These are phyloP conservation scores for Yarrowia osloensis DNA, from an alignment of 805 yeast species.

Conservation along the genomic window DNA sequence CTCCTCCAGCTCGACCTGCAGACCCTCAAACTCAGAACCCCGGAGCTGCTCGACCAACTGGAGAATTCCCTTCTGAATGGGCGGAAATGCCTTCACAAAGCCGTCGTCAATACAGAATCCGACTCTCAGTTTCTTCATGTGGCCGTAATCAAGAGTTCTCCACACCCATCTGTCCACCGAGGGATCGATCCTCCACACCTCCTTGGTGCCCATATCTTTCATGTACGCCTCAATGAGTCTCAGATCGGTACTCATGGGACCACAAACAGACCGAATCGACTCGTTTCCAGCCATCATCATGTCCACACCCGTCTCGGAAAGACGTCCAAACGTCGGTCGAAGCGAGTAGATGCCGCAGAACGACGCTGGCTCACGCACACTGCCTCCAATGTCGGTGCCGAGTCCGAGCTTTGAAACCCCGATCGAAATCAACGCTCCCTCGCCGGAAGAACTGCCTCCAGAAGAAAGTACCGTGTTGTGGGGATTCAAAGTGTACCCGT, in stretches of 20 bases:
- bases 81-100: slow-evolving; percentile 56
- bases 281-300: slow-evolving; percentile 46
- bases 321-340: slow-evolving; percentile 49
- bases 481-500: slow-evolving; percentile 53
- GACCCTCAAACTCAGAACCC: slow-evolving; percentile 39
- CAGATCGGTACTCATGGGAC: slow-evolving; percentile 50
- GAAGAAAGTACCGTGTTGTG: slow-evolving; percentile 49
- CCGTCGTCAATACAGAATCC: slow-evolving; percentile 53
- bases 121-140: slow-evolving; percentile 45
- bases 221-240: slow-evolving; percentile 47
- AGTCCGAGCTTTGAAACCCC: slow-evolving; percentile 54
- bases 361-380: slow-evolving; percentile 53
- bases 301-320: slow-evolving; percentile 45
- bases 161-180: slow-evolving; percentile 55
- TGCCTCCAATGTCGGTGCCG: slow-evolving; percentile 60
- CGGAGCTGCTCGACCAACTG: slow-evolving; percentile 55
- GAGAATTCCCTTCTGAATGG: slow-evolving; percentile 55
- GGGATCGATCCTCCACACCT: slow-evolving; percentile 54
- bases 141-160: slow-evolving; percentile 34
- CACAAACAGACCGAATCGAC: slow-evolving; percentile 49
- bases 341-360: slow-evolving; percentile 53
- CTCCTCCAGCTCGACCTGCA: neutral
- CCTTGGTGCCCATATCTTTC: slow-evolving; percentile 45
- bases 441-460: slow-evolving; percentile 65
- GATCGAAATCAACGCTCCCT: slow-evolving; percentile 51